Conservation (phyloP, 1,139 yeast species). For the Yamadazyma conglobata region DNA sequence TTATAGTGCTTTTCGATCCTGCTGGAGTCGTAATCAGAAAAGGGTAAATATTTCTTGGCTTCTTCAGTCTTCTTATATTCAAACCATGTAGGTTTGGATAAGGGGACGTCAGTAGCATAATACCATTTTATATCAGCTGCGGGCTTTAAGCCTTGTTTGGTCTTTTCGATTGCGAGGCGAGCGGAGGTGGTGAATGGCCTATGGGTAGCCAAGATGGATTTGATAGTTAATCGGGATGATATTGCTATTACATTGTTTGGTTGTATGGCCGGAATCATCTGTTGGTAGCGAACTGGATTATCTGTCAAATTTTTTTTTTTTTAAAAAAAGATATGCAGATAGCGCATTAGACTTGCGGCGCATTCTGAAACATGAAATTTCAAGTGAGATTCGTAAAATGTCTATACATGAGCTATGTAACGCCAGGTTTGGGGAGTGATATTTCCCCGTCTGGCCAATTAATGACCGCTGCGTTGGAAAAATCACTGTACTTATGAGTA, state of each 20-base stretch:
- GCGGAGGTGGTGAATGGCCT: conserved; percentile 15
- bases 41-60: conserved; percentile 67
- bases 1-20: conserved; percentile 45
- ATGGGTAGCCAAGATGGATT: conserved; percentile 5
- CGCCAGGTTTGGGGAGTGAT: conserved; percentile 42
- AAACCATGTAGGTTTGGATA: conserved; percentile 60
- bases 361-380: too few species aligned
- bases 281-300: too few species aligned
- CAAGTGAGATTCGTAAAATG: too few species aligned
- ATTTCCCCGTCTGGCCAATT: conserved; percentile 58
- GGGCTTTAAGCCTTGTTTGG: conserved; percentile 12
- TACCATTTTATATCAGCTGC: conserved; percentile 53
- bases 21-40: conserved; percentile 59
- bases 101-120: conserved; percentile 78
- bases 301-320: too few species aligned
- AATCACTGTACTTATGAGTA: conserved; percentile 43
- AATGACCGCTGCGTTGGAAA: conserved; percentile 54
- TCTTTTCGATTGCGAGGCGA: conserved; percentile 7
- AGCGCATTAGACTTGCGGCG: too few species aligned
- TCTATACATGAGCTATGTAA: too few species aligned
- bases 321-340: too few species aligned
- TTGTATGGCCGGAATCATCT: too few species aligned
- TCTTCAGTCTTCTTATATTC: conserved; percentile 43
- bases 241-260: too few species aligned
- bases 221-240: conserved; percentile 7